Base-by-base conservation (phyloP, 2,329 filamentous ascomycete genomes). In the Botryotinia calthae region DNA sequence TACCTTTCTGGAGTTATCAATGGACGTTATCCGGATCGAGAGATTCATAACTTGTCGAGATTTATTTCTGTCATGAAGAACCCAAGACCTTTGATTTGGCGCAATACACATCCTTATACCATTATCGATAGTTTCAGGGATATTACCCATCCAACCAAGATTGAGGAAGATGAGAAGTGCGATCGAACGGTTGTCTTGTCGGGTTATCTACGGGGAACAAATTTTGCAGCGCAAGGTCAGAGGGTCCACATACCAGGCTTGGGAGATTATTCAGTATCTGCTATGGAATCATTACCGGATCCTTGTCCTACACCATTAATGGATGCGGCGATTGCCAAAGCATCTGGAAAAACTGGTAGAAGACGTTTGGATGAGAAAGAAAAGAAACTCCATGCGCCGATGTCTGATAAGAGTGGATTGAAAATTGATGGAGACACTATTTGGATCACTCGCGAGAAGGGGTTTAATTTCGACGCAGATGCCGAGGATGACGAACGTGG, bases 21-120 rank as follows among this genome's bases (percentile, higher is more conserved):
- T 82, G 96, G 96, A 59, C 88, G 96, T 76, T 99, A 99, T 79
- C 97, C 96, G 0, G 96, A 99, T 82, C 90, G 97, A 76, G 97
- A 99, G 83, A 90, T 99, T 25, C 93, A 98, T 84, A 99, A 99
- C 80, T 83, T 99, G 71, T 97, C 94, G 22, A 90, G 97, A 72
- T 99, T 99, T 82, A 86, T 99, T 76, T 97, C 93, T 31, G 94
- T 99, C 77, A 99, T 99, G 97, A 99, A 99, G 86, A 99, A 97
- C 81, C 95, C 97, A 7, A 88, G 96, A 73, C 96, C 96, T n/a
- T 86, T 99, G 44, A 87, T 99, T 59, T 99, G 96, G 95, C 89
- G 97, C 74, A 99, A 99, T 81, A 92, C 93, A 1, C 96, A 99
- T 85, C 95, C 95, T 7, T 99, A 99, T 82, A 90, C 93, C 73